Evolutionary conservation across 352 stramenopile genomes (phyloP).

Genomic region (Phytophthora melonis): DNA sequence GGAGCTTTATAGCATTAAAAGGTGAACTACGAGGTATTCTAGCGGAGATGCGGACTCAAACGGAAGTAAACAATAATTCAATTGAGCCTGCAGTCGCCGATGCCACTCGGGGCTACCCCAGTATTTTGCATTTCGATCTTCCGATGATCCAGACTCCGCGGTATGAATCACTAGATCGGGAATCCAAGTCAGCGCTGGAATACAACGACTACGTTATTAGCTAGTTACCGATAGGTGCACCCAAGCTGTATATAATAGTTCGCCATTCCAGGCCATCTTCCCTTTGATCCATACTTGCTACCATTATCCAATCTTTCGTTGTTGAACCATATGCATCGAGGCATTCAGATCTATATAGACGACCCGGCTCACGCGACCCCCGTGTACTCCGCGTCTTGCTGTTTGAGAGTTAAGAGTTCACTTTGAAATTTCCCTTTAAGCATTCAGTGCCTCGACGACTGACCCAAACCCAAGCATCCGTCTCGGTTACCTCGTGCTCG

Average conservation of each 20-base stretch:
- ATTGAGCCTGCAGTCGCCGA: too few species aligned
- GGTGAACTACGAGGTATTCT: not conserved
- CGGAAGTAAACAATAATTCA: too few species aligned
- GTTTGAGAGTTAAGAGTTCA: not conserved
- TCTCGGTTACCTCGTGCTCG: conserved; percentile 3
- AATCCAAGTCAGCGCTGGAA: too few species aligned
- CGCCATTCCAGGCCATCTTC: conserved; percentile 18
- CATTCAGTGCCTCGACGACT: not conserved
- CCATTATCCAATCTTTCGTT: not conserved
- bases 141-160: too few species aligned
- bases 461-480: conserved; percentile 2
- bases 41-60: too few species aligned
- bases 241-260: not conserved
- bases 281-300: not conserved
- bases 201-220: too few species aligned
- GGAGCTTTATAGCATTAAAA: not conserved
- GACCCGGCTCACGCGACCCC: not conserved
- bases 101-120: too few species aligned
- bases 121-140: too few species aligned
- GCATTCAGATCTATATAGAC: not conserved
- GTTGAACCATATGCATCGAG: not conserved
- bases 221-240: not conserved
- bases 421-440: conserved; percentile 11
- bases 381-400: not conserved
- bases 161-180: too few species aligned